These are phyloP conservation scores for Eremochloa ophiuroides DNA, from an alignment of 176 grass and related monocot species.

Conservation along the genomic window DNA sequence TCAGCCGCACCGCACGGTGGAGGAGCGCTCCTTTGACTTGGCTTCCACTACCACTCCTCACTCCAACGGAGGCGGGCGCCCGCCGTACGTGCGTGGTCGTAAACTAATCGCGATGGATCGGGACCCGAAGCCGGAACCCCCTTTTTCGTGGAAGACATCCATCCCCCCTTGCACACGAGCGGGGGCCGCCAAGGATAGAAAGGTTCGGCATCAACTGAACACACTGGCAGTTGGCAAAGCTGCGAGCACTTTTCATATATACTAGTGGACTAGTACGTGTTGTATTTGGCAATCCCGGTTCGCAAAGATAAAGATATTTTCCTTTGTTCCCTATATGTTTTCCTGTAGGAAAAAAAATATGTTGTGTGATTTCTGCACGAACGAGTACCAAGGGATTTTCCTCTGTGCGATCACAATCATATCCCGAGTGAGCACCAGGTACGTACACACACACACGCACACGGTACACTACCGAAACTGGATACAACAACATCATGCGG, in stretches of 20 bases:
- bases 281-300: background rate
- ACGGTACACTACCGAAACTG: background rate
- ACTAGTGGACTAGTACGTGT: too few relatives aligned
- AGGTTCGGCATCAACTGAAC: background rate
- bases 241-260: background rate
- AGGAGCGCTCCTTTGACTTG: conserved; percentile 5
- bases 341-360: too few relatives aligned
- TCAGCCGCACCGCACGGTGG: background rate
- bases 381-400: background rate
- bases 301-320: background rate
- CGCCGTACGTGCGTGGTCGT: background rate
- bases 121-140: background rate
- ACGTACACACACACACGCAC: too few relatives aligned
- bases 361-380: too few relatives aligned
- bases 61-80: background rate
- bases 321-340: background rate
- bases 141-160: background rate
- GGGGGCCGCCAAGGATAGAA: conserved; percentile 6
- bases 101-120: background rate
- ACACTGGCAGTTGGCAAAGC: background rate
- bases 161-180: conserved; percentile 24
- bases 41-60: conserved; percentile 24
- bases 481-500: background rate
- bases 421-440: background rate
- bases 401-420: background rate